Percentiles rank a stretch among this genome's conserved stretches.
Conservation (phyloP, 768 basidiomycete species). For the Mycena haematopus region DNA sequence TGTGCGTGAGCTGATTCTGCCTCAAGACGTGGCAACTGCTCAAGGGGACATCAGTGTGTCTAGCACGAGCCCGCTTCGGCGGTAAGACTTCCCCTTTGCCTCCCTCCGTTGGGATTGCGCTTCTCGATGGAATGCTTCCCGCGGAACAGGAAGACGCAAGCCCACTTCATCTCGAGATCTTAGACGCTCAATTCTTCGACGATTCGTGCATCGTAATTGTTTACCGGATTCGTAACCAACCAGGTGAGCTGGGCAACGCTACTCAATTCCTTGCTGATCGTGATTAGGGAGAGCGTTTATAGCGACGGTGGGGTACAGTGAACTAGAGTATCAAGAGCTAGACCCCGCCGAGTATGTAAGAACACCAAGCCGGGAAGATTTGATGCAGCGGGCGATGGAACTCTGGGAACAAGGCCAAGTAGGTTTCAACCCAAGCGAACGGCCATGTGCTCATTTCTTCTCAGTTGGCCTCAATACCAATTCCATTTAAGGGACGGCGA, state of each 20-base stretch:
- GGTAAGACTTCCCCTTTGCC: constrained; percentile 45
- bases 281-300: constrained; percentile 62
- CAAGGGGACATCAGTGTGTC: constrained; percentile 55
- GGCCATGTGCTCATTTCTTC: constrained; percentile 40
- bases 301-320: constrained; percentile 67
- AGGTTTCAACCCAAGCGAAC: constrained; percentile 41
- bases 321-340: constrained; percentile 64
- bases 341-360: constrained; percentile 57
- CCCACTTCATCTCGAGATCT: constrained; percentile 52
- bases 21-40: constrained; percentile 29
- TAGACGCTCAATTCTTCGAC: constrained; percentile 83
- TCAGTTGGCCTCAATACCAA: constrained; percentile 56
- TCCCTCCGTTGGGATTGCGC: constrained; percentile 52
- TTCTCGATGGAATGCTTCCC: constrained; percentile 61
- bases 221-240: constrained; percentile 54
- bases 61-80: constrained; percentile 60
- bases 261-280: constrained; percentile 39
- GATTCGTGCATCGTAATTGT: constrained; percentile 71
- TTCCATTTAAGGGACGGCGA: constrained; percentile 64
- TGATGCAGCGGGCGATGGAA: constrained; percentile 64
- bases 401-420: constrained; percentile 71
- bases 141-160: constrained; percentile 46
- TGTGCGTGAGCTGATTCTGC: constrained; percentile 49
- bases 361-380: constrained; percentile 63
- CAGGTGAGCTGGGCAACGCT: constrained; percentile 52